Conservation (phyloP, 2,329 filamentous ascomycete species). For the Colletotrichum acutatum region DNA sequence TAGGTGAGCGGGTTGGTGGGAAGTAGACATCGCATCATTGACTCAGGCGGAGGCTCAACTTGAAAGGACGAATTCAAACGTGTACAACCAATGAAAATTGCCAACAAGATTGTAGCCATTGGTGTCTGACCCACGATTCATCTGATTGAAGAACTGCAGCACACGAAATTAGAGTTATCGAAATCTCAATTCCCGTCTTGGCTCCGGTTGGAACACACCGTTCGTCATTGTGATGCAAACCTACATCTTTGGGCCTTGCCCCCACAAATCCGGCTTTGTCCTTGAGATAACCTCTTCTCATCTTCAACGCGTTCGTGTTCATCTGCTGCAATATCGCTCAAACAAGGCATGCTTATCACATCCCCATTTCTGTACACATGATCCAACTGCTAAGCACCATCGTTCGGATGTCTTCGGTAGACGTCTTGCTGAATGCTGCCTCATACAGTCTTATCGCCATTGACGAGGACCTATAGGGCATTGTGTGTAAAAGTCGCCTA, state of each 20-base stretch:
- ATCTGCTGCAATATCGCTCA: too few relatives aligned
- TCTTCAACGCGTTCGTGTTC: too few relatives aligned
- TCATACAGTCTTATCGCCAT: too few relatives aligned
- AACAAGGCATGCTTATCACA: too few relatives aligned
- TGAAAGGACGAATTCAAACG: not conserved
- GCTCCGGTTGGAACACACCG: not conserved
- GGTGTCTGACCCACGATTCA: not conserved
- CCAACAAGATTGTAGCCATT: not conserved
- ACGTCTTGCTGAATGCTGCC: too few relatives aligned
- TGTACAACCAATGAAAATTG: not conserved
- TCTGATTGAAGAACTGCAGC: not conserved
- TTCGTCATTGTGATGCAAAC: not conserved
- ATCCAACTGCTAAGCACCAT: too few relatives aligned
- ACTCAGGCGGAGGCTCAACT: not conserved
- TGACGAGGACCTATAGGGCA: too few relatives aligned
- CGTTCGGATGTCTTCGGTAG: too few relatives aligned
- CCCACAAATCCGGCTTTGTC: too few relatives aligned
- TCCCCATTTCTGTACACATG: too few relatives aligned
- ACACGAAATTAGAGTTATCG: not conserved
- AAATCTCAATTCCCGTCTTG: not conserved
- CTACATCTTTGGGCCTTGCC: not conserved
- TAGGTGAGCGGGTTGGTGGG: not conserved
- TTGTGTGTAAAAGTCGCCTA: not conserved
- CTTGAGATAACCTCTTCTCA: not conserved
- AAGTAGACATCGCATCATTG: not conserved